These are phyloP conservation scores for Hemisphaericaspora lyxosophila DNA, from an alignment of 1,139 yeast genomes.

Conservation along the genomic window DNA sequence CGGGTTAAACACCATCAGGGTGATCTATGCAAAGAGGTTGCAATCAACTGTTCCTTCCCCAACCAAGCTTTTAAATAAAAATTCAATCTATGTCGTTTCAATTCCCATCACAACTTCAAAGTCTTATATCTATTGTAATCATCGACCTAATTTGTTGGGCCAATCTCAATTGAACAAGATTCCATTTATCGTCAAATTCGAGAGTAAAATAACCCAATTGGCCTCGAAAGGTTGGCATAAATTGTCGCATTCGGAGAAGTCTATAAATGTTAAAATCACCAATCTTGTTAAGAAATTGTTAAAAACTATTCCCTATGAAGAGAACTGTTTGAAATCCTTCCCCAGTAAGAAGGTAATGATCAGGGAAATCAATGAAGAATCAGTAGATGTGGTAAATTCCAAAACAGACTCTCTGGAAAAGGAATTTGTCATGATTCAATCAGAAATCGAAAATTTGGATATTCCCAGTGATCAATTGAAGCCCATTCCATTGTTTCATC, in stretches of 20 bases:
- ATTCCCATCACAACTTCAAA: slow-evolving; percentile 60
- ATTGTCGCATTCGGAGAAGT: slow-evolving; percentile 35
- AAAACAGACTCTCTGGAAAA: background rate
- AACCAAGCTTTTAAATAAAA: slow-evolving; percentile 7
- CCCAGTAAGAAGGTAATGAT: slow-evolving; percentile 51
- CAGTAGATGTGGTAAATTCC: slow-evolving; percentile 9
- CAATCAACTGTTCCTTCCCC: slow-evolving; percentile 6
- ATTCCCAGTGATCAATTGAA: slow-evolving; percentile 34
- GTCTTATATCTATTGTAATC: slow-evolving; percentile 62
- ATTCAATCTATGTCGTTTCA: slow-evolving; percentile 51
- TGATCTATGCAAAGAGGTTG: slow-evolving; percentile 2
- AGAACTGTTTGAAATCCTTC: slow-evolving; percentile 49
- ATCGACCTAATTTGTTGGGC: slow-evolving; percentile 36
- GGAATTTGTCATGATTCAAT: slow-evolving; percentile 25
- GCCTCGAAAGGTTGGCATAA: slow-evolving; percentile 50
- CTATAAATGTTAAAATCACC: slow-evolving; percentile 42
- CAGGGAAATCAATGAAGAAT: slow-evolving; percentile 41
- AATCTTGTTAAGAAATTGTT: slow-evolving; percentile 34
- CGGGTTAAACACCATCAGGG: background rate
- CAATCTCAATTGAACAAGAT: slow-evolving; percentile 26
- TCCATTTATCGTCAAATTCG: slow-evolving; percentile 38
- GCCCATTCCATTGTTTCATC: slow-evolving; percentile 45
- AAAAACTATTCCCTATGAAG: slow-evolving; percentile 52
- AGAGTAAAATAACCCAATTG: slow-evolving; percentile 34
- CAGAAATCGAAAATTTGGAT: slow-evolving; percentile 29